These are phyloP conservation scores for Tremella fuciformis DNA, from an alignment of 768 basidiomycete genomes.

Conservation along the genomic window DNA sequence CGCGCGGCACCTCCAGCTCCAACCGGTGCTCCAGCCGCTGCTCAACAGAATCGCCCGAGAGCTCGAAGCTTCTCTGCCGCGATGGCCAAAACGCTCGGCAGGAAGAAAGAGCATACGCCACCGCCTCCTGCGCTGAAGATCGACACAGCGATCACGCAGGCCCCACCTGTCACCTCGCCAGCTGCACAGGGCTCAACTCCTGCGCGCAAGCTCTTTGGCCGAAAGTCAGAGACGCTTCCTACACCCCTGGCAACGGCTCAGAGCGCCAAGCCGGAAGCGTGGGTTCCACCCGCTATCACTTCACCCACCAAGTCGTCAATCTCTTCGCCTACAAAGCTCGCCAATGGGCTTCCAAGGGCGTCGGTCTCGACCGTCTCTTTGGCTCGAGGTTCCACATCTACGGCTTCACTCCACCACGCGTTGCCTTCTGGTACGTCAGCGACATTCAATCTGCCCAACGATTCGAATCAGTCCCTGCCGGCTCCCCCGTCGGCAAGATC, in stretches of 20 bases:
- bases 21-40: slow-evolving; percentile 13
- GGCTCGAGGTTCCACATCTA: not conserved
- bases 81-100: slow-evolving; percentile 26
- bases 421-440: not conserved
- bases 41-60: slow-evolving; percentile 22
- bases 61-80: slow-evolving; percentile 37
- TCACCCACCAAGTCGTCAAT: not conserved
- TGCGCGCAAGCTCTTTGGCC: not conserved
- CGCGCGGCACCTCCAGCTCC: slow-evolving; percentile 9
- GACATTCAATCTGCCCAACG: not conserved
- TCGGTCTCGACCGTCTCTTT: not conserved
- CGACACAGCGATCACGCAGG: slow-evolving; percentile 11
- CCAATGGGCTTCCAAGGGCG: not conserved
- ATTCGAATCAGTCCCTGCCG: not conserved
- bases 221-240: not conserved
- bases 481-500: slow-evolving; percentile 31
- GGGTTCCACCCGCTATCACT: not conserved
- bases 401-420: not conserved
- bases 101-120: slow-evolving; percentile 18
- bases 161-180: not conserved
- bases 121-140: slow-evolving; percentile 23
- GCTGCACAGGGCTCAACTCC: not conserved
- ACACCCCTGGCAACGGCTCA: not conserved
- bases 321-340: not conserved
- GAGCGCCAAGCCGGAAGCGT: not conserved